phyloP scores from a whole-genome alignment of 176 grass and related monocot genomes.

The Phoenix roebelenii region DNA sequence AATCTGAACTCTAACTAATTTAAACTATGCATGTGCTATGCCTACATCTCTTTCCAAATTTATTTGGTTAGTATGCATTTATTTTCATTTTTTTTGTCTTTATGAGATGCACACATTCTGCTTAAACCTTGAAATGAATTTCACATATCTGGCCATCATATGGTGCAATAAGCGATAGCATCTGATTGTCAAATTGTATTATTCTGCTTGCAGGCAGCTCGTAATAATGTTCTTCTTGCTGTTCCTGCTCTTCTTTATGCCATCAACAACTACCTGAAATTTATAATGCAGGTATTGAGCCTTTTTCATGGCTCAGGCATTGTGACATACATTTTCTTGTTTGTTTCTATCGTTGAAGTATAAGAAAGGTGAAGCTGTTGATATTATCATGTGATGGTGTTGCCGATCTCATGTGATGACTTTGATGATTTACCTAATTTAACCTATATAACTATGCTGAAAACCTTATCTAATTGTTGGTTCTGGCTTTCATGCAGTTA shows the following conservation, averaged over 20 bases:
- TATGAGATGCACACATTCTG: no score
- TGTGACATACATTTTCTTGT: no score
- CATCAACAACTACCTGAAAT: slow-evolving; percentile 97
- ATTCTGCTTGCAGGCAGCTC: slow-evolving; percentile 60
- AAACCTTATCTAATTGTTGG: slow-evolving; percentile 25
- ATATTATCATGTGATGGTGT: background rate
- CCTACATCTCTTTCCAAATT: no score
- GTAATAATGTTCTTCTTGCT: slow-evolving; percentile 85
- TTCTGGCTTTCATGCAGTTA: slow-evolving; percentile 52
- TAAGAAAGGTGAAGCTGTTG: background rate
- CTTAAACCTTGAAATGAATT: no score
- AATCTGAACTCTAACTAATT: no score
- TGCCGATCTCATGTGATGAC: no score
- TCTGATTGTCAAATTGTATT: background rate
- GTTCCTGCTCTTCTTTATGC: slow-evolving; percentile 96
- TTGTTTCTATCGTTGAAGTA: no score
- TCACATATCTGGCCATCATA: no score
- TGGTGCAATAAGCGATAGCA: no score
- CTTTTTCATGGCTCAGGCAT: background rate
- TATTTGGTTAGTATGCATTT: no score
- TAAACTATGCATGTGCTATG: no score
- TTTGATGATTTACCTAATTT: background rate
- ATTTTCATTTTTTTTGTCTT: no score
- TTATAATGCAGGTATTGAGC: slow-evolving; percentile 87
- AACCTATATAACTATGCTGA: slow-evolving; percentile 1